Base-by-base conservation (phyloP, 2,329 filamentous ascomycete species). In the Pseudogymnoascus sp. region DNA sequence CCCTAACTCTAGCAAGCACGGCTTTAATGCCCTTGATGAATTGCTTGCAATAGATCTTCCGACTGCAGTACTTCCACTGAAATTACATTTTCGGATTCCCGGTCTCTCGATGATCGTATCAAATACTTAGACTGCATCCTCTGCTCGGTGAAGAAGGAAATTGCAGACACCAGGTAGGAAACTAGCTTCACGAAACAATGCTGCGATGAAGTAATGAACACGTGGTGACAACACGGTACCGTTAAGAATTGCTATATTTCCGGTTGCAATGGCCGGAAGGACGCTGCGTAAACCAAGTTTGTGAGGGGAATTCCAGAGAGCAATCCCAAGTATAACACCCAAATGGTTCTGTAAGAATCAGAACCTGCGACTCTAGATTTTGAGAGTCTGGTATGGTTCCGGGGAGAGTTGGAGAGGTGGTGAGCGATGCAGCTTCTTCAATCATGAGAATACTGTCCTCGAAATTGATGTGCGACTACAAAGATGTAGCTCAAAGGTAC, bases 1-100 rank as follows among this genome's bases (percentile, higher is more conserved):
- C 7, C 80, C 80, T 2, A 81, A 74, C 67, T 82, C 80, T 58
- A 82, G 69, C 7, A 80, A 69, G 1, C 76, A 70, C 1, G 78
- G 78, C 68, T 80, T 81, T n/a, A 81, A 68, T 52, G 75, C 65
- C 55, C 70, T 71, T 1, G 73, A 76, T 0, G 76, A 74, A 9
- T 69, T 67, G 1, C 66, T 66, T 1, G 74, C 75, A 40, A 81
- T 75, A 7, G 75, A 73, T n/a, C 73, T 66, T 1, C 79, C 79
- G 1, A 80, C 76, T 1, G 65, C 63, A 1, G 76, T 74, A n/a
- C 72, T 75, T 18, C 79, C 78, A 0, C 76, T 81, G 64, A 80
- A 81, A 62, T 77, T 77, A 63, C 77, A 69, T 63, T 79, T 80
- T 11, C 70, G 69, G 5, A 80, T 71, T 1, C 67, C 67, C 0